phyloP scores from a whole-genome alignment of 768 basidiomycete genomes.

The Cystofilobasidium macerans region DNA sequence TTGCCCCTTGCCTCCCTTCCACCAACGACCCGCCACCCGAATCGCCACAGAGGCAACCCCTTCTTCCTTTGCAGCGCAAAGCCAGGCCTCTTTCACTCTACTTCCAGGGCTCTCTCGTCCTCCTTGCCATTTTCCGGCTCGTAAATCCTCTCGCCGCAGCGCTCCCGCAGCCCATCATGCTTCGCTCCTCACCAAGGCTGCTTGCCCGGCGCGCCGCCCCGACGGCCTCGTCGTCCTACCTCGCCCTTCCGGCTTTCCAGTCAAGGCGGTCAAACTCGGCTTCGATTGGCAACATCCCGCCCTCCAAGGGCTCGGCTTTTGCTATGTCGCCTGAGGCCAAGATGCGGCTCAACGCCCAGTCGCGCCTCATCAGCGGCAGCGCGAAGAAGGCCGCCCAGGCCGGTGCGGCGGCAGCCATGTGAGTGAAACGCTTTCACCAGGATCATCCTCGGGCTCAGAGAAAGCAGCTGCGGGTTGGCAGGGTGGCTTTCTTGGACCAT shows the following conservation, averaged over 20 bases:
- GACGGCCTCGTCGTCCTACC: constrained; percentile 6
- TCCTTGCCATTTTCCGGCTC: not conserved
- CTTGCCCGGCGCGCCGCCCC: constrained; percentile 4
- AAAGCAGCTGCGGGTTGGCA: no score
- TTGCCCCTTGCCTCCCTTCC: no score
- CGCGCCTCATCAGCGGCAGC: constrained; percentile 12
- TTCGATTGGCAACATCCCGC: constrained; percentile 23
- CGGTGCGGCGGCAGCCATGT: constrained; percentile 22
- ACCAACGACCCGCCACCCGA: no score
- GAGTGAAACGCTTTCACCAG: constrained; percentile 9
- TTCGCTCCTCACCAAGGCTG: constrained; percentile 1
- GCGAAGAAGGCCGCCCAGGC: not conserved
- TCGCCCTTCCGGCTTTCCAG: not conserved
- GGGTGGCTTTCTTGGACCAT: no score
- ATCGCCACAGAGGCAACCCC: no score
- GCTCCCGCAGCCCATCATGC: not conserved
- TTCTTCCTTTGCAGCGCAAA: no score
- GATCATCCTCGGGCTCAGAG: no score
- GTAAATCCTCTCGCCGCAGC: not conserved
- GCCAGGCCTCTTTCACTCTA: no score
- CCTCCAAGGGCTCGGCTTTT: constrained; percentile 22
- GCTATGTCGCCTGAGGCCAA: constrained; percentile 26
- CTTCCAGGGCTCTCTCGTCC: not conserved
- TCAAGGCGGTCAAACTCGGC: not conserved
- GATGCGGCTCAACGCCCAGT: constrained; percentile 15